A percentile compares a stretch with the other conserved stretches of the same genome.
Conservation (phyloP, 225 moss, liverwort and hornwort genomes). For the Pleurozium schreberi region DNA sequence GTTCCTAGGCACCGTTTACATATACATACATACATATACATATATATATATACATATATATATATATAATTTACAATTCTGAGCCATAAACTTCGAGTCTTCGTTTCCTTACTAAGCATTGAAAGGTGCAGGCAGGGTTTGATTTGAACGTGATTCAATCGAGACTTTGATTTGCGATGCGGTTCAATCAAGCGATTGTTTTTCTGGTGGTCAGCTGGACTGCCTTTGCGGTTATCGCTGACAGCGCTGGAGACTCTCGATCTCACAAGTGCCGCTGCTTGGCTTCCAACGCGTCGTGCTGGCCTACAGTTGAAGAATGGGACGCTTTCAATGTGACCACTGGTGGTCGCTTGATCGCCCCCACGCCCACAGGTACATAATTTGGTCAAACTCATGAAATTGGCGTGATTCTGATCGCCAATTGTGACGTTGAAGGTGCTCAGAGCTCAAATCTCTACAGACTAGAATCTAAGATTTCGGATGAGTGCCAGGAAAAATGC, state of each 20-base stretch:
- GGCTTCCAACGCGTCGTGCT: neutral
- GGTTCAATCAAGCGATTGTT: neutral
- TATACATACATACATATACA: too few species aligned
- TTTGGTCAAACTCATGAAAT: neutral
- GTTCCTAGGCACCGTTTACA: too few species aligned
- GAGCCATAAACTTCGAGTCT: too few species aligned
- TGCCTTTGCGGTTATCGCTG: neutral
- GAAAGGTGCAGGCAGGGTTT: neutral
- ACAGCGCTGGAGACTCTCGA: neutral
- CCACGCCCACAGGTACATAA: neutral
- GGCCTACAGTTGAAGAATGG: neutral
- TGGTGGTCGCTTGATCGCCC: neutral
- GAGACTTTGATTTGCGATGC: neutral
- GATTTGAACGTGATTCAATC: neutral
- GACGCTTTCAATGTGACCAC: neutral
- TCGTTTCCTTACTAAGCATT: neutral
- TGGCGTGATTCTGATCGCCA: neutral
- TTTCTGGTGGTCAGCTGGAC: neutral
- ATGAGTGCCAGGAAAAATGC: neutral
- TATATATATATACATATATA: too few species aligned
- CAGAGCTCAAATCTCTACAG: too few species aligned
- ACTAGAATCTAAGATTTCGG: neutral
- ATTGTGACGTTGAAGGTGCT: neutral
- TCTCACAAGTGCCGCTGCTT: neutral
- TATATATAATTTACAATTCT: too few species aligned